Base-by-base conservation (phyloP, 208 protist species). In the Novymonas esmeraldas region DNA sequence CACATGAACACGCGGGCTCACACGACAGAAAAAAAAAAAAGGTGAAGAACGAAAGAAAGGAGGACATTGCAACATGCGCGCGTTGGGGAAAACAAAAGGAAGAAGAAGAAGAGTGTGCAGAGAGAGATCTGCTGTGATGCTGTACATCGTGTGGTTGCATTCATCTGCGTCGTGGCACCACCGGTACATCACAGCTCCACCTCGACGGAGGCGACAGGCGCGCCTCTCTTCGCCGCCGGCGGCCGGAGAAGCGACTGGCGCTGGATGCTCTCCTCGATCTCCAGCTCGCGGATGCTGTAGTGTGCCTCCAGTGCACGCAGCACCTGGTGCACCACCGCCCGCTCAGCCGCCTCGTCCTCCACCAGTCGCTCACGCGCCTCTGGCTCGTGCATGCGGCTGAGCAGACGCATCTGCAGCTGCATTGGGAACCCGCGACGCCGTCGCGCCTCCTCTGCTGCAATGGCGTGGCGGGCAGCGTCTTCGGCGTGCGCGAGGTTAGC, bases 231-330 rank as follows among this genome's bases (percentile, higher is more conserved):
- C 16, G 38, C 38, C 39, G 10, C 2, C 13, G 6, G 39, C 22
- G 20, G 4, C 16, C 16, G 24, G 18, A 36, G 39, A 38, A 38
- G 38, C 39, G 39, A 16, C 7, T 77, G 52, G 1, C 74, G 72
- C 34, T 36, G 69, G 3, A 75, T 58, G 24, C 62, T 60, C 45
- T 83, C 76, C 57, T 84, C 70, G 31, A 70, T 46, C 46, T 78
- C 74, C 18, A 84, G 67, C 9, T 81, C 70, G 3, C 78, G 69
- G 11, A 48, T 44, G 18, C 69, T 72, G 75, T 84, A 84, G 45
- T 77, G 61, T 22, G 65, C 57, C 22, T 60, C 33, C 13, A 84
- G 67, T 42, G 58, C 48, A 13, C 56, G 18, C 11, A 81, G 49
- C 18, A 74, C 42, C 41, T 67, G 66, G 16, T 63, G 28, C 24